Evolutionary conservation across 176 grass and related monocot genomes (phyloP).

Genomic region (Oryza meyeriana): DNA sequence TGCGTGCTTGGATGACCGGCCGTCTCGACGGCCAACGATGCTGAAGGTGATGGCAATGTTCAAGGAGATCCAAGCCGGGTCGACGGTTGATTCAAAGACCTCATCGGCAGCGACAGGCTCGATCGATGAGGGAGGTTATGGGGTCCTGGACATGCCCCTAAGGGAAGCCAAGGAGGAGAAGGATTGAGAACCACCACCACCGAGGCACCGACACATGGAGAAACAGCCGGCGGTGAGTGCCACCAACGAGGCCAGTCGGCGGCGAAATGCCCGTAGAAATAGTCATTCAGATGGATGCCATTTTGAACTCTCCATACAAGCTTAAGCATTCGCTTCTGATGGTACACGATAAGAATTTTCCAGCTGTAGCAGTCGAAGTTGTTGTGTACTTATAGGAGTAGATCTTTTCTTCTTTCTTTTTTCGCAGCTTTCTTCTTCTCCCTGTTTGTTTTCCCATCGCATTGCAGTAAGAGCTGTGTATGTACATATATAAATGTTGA

Average conservation of each 20-base stretch:
- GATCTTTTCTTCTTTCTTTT: conserved; percentile 28
- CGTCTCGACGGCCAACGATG: conserved; percentile 71
- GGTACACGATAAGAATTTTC: conserved; percentile 51
- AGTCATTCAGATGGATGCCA: conserved; percentile 37
- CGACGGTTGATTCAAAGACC: conserved; percentile 61
- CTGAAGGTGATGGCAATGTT: conserved; percentile 98
- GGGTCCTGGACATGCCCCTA: conserved; percentile 63
- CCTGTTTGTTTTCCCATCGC: conserved; percentile 13
- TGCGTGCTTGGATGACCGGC: conserved; percentile 76
- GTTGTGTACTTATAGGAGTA: conserved; percentile 69
- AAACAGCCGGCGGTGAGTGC: not conserved
- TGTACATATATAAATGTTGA: conserved; percentile 93
- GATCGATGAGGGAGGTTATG: conserved; percentile 46
- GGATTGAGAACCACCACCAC: conserved; percentile 29
- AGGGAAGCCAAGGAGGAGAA: conserved; percentile 96
- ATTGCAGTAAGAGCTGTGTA: conserved; percentile 43
- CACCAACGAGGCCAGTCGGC: conserved; percentile 21
- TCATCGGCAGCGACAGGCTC: conserved; percentile 27
- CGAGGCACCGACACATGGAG: not conserved
- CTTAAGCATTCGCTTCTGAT: conserved; percentile 55
- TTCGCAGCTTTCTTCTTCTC: conserved; percentile 38
- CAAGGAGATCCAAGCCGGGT: conserved; percentile 89
- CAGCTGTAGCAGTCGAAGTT: conserved; percentile 47
- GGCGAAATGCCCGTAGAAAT: conserved; percentile 45
- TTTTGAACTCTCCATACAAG: conserved; percentile 39